Evolutionary conservation across 148 eudicot genomes (phyloP), one percentile per base, ranked within the genome.

Genomic region (Rhododendron molle): DNA sequence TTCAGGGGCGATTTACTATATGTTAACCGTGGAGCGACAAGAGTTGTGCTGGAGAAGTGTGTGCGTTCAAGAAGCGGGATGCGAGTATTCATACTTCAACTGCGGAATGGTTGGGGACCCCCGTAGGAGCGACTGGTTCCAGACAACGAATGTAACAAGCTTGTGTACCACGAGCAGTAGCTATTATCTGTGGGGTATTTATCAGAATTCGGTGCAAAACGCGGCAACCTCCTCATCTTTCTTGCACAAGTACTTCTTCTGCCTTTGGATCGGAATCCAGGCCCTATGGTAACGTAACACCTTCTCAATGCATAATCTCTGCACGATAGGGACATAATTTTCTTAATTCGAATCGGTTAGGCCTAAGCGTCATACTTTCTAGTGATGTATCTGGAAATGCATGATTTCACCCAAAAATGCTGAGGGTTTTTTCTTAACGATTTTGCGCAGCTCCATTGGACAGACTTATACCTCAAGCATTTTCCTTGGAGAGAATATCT

Each of bases 231-330:
- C 92, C n/a, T 83, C 94, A 1, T 71, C 43, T 2, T 92, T 95
- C 90, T 58, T 90, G 76, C 90, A 86, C 85, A 93, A 93, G 78
- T 95, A 91, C 87, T 92, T 89, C 89, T 95, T 89, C 87, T 92
- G 98, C 81, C 92, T 95, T 18, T 95, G 98, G 98, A 78, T 13
- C 92, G 96, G 96, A 96, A 95, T 40, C 88, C 94, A 88, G 85
- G 94, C 89, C 88, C 88, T 95, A 84, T 93, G 98, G 98, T 93
- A 87, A 83, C 18, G 7, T 14, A 14, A 40, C 8, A 13, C 26
- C 28, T 56, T 81, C 46, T 81, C 67, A 54, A 18, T 32, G 13
- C n/a, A 43, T 23, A 20, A 11, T 44, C 46, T 74, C 80, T 10
- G 21, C 5, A 38, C 78, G 20, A 28, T 71, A 32, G 20, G 76